Evolutionary conservation across 768 basidiomycete genomes (phyloP).

Genomic region (Suillus placidus): DNA sequence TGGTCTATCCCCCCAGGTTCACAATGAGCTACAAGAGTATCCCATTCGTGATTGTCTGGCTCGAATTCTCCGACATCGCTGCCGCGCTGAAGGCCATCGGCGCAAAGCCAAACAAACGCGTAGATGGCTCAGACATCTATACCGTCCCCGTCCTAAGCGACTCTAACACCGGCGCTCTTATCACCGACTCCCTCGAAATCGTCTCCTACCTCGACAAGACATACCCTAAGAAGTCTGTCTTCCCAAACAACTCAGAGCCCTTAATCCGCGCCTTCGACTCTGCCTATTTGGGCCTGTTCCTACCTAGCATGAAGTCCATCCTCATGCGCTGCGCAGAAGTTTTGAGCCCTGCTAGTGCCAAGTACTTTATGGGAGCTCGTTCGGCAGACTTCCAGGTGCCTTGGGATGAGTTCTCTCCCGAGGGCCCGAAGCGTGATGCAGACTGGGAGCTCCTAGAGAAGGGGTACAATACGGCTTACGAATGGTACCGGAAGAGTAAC

Average conservation of each 20-base stretch:
- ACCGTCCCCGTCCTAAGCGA: conserved; percentile 40
- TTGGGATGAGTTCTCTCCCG: conserved; percentile 44
- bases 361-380: conserved; percentile 42
- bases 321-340: conserved; percentile 26
- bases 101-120: conserved; percentile 23
- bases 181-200: conserved; percentile 36
- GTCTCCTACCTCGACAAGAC: conserved; percentile 39
- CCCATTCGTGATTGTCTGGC: conserved; percentile 48
- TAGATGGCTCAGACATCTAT: conserved; percentile 25
- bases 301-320: conserved; percentile 17
- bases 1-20: conserved; percentile 18
- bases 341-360: conserved; percentile 38
- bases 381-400: conserved; percentile 34
- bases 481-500: conserved; percentile 27
- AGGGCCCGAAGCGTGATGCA: conserved; percentile 35
- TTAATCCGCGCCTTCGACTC: conserved; percentile 25
- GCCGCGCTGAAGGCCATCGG: conserved; percentile 38
- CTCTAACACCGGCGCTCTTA: conserved; percentile 26
- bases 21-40: conserved; percentile 38
- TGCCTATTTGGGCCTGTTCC: neutral
- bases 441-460: conserved; percentile 28
- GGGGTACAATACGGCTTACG: conserved; percentile 13
- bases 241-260: conserved; percentile 25
- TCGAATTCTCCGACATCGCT: conserved; percentile 52
- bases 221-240: conserved; percentile 33